Evolutionary conservation across 2,329 filamentous ascomycete species (phyloP).

Genomic region (Neofusicoccum parvum): DNA sequence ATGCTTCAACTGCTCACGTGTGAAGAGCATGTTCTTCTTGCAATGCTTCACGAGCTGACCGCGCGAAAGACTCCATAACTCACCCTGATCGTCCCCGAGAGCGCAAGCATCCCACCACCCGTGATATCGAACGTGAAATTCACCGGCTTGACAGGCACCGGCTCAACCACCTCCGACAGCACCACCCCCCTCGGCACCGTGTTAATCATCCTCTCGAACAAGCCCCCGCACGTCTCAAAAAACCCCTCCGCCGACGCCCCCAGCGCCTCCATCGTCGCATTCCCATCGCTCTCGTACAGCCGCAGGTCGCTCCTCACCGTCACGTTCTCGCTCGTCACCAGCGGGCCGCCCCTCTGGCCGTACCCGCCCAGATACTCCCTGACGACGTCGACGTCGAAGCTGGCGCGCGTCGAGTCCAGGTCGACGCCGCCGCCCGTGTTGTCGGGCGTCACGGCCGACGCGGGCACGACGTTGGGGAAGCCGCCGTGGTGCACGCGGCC

Average conservation of each 20-base stretch:
- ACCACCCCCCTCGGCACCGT: conserved; percentile 25
- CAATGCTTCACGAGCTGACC: too few species aligned
- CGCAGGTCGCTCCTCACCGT: conserved; percentile 36
- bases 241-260: conserved; percentile 18
- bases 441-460: conserved; percentile 24
- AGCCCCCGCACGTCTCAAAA: conserved; percentile 26
- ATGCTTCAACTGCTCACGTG: too few species aligned
- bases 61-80: neutral
- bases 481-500: conserved; percentile 38
- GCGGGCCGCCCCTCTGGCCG: conserved; percentile 31
- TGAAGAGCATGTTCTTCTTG: too few species aligned
- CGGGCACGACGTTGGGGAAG: conserved; percentile 35
- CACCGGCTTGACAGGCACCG: neutral
- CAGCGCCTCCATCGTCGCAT: conserved; percentile 35
- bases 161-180: neutral
- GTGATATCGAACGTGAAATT: neutral
- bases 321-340: conserved; percentile 32
- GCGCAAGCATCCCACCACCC: neutral
- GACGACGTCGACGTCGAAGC: conserved; percentile 35
- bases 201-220: conserved; percentile 28
- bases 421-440: conserved; percentile 30
- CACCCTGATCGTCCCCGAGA: neutral
- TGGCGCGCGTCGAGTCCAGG: conserved; percentile 31
- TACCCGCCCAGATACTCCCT: conserved; percentile 35
- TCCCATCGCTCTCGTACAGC: conserved; percentile 35